A percentile compares a stretch with the other conserved stretches of the same genome.
phyloP scores from a whole-genome alignment of 208 protist genomes.

The Leishmania turanica region DNA sequence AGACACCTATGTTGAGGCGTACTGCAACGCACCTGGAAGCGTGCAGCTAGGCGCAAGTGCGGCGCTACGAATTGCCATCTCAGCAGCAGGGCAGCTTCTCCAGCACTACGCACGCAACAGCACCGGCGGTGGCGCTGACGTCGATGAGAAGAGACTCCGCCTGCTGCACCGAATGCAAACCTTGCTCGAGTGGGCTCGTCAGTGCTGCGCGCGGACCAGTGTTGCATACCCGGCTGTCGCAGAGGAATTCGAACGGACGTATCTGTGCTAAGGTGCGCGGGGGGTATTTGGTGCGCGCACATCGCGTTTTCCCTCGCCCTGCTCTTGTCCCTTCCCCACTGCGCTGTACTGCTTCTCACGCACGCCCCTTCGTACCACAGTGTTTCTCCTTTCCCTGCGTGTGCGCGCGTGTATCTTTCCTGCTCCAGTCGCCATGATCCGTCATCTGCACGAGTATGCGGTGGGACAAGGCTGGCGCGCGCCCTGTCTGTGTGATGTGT shows the following conservation, averaged over 20 bases:
- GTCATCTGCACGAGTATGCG: background rate
- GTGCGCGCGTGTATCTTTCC: background rate
- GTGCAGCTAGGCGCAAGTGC: constrained; percentile 38
- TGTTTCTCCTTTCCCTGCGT: background rate
- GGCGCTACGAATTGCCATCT: constrained; percentile 38
- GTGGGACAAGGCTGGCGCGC: background rate
- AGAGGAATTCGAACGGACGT: constrained; percentile 43
- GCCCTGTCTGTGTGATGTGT: background rate
- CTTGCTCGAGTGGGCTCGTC: constrained; percentile 58
- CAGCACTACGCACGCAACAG: constrained; percentile 22
- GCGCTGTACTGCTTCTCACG: background rate
- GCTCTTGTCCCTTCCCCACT: constrained; percentile 2
- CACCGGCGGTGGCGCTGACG: constrained; percentile 23
- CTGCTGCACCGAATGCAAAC: constrained; percentile 52
- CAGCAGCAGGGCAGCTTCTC: constrained; percentile 24
- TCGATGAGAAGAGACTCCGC: constrained; percentile 19
- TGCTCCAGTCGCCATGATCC: background rate
- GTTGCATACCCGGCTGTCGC: constrained; percentile 37
- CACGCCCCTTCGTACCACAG: background rate
- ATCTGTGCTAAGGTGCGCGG: constrained; percentile 28
- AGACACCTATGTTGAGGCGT: constrained; percentile 29
- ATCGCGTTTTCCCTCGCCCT: constrained; percentile 6
- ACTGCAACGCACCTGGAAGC: constrained; percentile 30
- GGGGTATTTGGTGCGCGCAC: background rate
- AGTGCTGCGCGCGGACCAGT: constrained; percentile 47